Conservation (phyloP, 805 yeast species). For the Cyberlindnera xishuangbannaensis region DNA sequence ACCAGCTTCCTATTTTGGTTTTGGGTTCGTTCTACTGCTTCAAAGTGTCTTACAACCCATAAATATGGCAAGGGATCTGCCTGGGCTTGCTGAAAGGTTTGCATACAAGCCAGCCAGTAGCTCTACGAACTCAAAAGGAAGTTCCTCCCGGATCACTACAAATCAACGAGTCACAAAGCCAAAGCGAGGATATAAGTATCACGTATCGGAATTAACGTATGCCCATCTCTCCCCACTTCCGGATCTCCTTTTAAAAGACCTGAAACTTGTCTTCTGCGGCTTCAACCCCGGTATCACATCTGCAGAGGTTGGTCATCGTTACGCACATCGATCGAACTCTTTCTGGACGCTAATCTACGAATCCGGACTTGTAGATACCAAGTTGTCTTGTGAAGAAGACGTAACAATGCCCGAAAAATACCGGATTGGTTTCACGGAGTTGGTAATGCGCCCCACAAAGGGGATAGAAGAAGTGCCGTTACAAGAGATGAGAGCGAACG, state of each 20-base stretch:
- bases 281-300: constrained; percentile 69
- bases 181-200: constrained; percentile 7
- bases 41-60: neutral
- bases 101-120: constrained; percentile 2
- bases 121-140: neutral
- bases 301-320: constrained; percentile 56
- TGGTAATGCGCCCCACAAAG: constrained; percentile 58
- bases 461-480: constrained; percentile 48
- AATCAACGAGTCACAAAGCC: neutral
- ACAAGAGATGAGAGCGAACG: constrained; percentile 50
- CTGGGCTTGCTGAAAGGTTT: constrained; percentile 1
- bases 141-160: neutral
- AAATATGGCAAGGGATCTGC: neutral
- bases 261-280: constrained; percentile 55
- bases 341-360: constrained; percentile 64
- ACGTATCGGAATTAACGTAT: constrained; percentile 11
- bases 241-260: constrained; percentile 16
- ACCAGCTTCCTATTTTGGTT: too few relatives aligned
- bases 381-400: constrained; percentile 33
- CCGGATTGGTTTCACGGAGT: constrained; percentile 64
- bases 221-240: constrained; percentile 22
- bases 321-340: constrained; percentile 62
- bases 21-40: too few relatives aligned
- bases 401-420: constrained; percentile 32
- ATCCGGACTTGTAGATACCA: constrained; percentile 36